Base-by-base conservation (phyloP, 106 monocot species). In the Allium sativum region DNA sequence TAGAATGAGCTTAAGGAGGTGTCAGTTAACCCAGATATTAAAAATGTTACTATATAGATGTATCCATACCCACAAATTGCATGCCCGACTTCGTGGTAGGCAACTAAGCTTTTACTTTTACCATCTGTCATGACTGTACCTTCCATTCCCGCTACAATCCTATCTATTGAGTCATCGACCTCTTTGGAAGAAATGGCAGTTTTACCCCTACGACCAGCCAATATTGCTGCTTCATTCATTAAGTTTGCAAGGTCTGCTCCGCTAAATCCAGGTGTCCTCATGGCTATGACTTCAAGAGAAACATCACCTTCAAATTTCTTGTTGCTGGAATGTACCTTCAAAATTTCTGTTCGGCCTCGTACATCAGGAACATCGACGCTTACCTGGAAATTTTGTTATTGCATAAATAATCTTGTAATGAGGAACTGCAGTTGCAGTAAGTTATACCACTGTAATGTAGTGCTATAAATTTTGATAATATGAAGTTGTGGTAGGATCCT, bases 111-210 rank as follows among this genome's bases (percentile, higher is more conserved):
- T 80, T 92, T 96, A 69, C 95, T 96, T 72, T 87, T 90, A 10
- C 95, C 95, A 80, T 96, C 95, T 16, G 90, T 96, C 95, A 96
- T 96, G 18, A 84, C 84, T 61, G 95, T 96, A 19, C 95, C 95
- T 73, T 96, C 95, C 95, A 96, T 96, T 64, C 95, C 95, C 53
- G 95, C 95, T 31, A 96, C 90, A 71, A 96, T 91, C 59, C 90
- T 81, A 70, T 96, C 95, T 56, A 96, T 96, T 31, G 95, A 96
- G 69, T 96, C 95, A 76, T 96, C 95, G 58, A 96, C 77, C 71
- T 96, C 95, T 78, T 96, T 96, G 22, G 95, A 82, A 21, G 95
- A 90, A 62, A 96, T 87, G 12, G 80, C 90, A 21, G 87, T 78
- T 59, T 69, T 87, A 15, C 84, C 95, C 52, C 95, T 70, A 9